Evolutionary conservation across 768 basidiomycete species (phyloP), one percentile per base, ranked within the genome.

Genomic region (Mycena vulgaris): DNA sequence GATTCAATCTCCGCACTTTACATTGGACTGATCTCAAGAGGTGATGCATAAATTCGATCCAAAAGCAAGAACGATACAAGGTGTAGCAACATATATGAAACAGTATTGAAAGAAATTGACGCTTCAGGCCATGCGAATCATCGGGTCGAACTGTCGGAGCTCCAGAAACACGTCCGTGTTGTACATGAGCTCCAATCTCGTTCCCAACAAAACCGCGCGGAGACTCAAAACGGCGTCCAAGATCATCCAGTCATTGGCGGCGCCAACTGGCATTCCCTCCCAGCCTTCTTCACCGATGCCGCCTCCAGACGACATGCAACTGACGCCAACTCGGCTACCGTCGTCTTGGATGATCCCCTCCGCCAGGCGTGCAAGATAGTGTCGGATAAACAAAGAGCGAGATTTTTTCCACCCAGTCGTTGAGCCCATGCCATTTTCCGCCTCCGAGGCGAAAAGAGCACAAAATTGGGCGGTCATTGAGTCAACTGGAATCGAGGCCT

Each of bases 121-220:
- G 47, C 23, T 11, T 62, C n/a, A 74, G 17, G 68, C 53, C 67
- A 66, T 65, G 1, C 63, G 66, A 51, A 74, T 57, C 48, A 65
- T 69, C 16, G 73, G 73, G 37, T 74, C 73, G 42, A 74, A 60
- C 27, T 52, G 39, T 10, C n/a, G 40, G 17, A 71, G 59, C 7
- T 62, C 58, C 7, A 68, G 66, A 11, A 74, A 59, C 17, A 61
- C 57, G 21, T 49, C 49, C 2, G 73, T 71, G 58, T 74, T 66
- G 25, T 64, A 56, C 66, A 71, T 57, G 42, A 71, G 49, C 51
- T 68, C 70, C 6, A 71, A 39, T 27, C 73, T 60, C 10, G 61
- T 63, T 19, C 49, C 69, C 66, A 74, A 60, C 17, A 71, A 13
- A 5, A 74, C 56, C 17, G 73, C 69, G 5, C 73, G 73, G 8